Percentiles rank a stretch among this genome's conserved stretches.
Evolutionary conservation across 306 rosid species (phyloP).

Genomic region (Castanea sativa): DNA sequence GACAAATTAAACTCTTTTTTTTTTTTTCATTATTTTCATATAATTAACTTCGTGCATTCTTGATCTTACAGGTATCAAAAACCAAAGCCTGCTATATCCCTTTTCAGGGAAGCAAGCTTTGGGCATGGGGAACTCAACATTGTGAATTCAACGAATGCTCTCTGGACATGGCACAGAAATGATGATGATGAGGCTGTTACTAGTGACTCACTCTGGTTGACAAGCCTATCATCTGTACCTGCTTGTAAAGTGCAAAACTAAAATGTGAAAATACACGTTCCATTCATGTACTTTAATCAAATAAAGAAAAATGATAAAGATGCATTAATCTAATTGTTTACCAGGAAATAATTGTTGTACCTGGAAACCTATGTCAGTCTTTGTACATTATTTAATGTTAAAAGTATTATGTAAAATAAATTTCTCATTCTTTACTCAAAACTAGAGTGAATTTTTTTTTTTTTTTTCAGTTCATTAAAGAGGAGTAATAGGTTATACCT

Average conservation of each 20-base stretch:
- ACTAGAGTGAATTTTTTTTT: too few relatives aligned
- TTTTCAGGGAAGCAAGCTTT: conserved; percentile 77
- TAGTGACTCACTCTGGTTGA: conserved; percentile 59
- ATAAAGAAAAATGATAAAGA: background rate
- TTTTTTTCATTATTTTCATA: background rate
- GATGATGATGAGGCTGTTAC: conserved; percentile 40
- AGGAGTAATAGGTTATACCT: too few relatives aligned
- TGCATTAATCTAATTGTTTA: too few relatives aligned
- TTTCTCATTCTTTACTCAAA: too few relatives aligned
- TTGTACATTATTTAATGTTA: too few relatives aligned
- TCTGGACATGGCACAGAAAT: conserved; percentile 76
- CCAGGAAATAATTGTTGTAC: too few relatives aligned
- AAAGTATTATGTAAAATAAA: too few relatives aligned
- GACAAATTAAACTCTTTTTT: too few relatives aligned
- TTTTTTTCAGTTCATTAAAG: too few relatives aligned
- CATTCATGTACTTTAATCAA: background rate
- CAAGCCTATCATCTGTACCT: conserved; percentile 38
- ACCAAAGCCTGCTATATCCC: conserved; percentile 67
- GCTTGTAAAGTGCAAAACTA: conserved; percentile 39
- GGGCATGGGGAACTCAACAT: conserved; percentile 73
- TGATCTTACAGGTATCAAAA: conserved; percentile 34
- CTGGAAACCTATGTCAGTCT: too few relatives aligned
- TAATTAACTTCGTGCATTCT: background rate
- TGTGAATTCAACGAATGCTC: conserved; percentile 63
- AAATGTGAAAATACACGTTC: background rate